Evolutionary conservation across 2,329 filamentous ascomycete genomes (phyloP).

Genomic region (Keithomyces neogunnii): DNA sequence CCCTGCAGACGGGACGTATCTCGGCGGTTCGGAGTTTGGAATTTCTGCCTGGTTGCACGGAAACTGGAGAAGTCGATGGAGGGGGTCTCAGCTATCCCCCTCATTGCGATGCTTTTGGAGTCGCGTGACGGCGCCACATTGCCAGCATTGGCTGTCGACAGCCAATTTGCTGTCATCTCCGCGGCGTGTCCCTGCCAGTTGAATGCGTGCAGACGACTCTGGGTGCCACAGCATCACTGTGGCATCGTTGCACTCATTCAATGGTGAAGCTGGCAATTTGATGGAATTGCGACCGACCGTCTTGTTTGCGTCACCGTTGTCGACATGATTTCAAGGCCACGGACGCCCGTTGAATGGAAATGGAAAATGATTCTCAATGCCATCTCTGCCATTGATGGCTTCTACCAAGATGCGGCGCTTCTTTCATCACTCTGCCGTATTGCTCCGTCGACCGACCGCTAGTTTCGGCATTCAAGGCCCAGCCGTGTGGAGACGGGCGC

Average conservation of each 20-base stretch:
- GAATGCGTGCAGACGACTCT: neutral
- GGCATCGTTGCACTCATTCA: neutral
- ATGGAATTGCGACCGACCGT: too few relatives aligned
- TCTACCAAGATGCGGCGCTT: neutral
- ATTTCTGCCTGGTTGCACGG: too few relatives aligned
- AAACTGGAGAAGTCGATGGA: too few relatives aligned
- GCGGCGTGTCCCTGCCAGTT: neutral
- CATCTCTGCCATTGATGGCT: too few relatives aligned
- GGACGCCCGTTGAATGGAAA: neutral
- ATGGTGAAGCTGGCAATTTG: too few relatives aligned
- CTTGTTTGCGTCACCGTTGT: too few relatives aligned
- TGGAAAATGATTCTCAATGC: neutral
- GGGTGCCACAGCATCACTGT: neutral
- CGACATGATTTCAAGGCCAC: too few relatives aligned
- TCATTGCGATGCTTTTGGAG: neutral
- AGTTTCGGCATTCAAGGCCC: neutral
- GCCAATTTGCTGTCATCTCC: neutral
- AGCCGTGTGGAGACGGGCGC: neutral
- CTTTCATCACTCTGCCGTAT: neutral
- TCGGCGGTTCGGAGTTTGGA: too few relatives aligned
- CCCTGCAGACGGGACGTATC: too few relatives aligned
- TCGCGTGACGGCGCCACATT: neutral
- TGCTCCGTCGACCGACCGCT: neutral
- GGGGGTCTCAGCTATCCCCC: neutral
- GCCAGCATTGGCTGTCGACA: neutral